These are phyloP conservation scores for Penicillium steckii DNA, from an alignment of 495 filamentous ascomycete species.

Conservation along the genomic window DNA sequence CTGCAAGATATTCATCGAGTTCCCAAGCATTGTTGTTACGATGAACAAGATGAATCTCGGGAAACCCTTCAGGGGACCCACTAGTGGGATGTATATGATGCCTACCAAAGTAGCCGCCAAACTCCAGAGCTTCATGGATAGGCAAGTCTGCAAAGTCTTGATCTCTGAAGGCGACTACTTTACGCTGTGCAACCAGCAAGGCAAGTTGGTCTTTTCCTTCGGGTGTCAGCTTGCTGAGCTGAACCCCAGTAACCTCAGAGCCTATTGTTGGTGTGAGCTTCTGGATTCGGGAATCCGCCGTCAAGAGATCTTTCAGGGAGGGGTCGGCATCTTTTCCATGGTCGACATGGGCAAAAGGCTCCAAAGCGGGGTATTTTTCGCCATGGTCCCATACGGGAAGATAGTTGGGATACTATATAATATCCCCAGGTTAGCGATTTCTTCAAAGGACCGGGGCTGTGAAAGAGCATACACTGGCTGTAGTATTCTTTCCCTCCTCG, in stretches of 20 bases:
- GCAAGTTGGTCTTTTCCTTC: constrained; percentile 80
- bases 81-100: constrained; percentile 82
- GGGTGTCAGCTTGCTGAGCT: constrained; percentile 64
- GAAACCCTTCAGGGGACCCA: constrained; percentile 66
- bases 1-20: constrained; percentile 58
- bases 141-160: constrained; percentile 77
- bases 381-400: constrained; percentile 26
- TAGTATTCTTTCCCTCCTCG: constrained; percentile 25
- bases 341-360: constrained; percentile 69
- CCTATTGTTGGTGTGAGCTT: constrained; percentile 74
- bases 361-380: constrained; percentile 56
- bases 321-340: constrained; percentile 72
- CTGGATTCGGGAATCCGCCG: constrained; percentile 32
- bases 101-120: constrained; percentile 74
- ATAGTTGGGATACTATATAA: constrained; percentile 23
- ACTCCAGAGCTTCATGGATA: constrained; percentile 67
- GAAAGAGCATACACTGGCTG: constrained; percentile 21
- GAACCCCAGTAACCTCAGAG: constrained; percentile 71
- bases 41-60: constrained; percentile 78
- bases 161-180: constrained; percentile 77
- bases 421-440: no score
- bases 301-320: constrained; percentile 64
- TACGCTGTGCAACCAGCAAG: constrained; percentile 72
- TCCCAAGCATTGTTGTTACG: constrained; percentile 63
- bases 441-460: not conserved